phyloP scores from a whole-genome alignment of 2,329 filamentous ascomycete species.

The Monosporascus sp. region DNA sequence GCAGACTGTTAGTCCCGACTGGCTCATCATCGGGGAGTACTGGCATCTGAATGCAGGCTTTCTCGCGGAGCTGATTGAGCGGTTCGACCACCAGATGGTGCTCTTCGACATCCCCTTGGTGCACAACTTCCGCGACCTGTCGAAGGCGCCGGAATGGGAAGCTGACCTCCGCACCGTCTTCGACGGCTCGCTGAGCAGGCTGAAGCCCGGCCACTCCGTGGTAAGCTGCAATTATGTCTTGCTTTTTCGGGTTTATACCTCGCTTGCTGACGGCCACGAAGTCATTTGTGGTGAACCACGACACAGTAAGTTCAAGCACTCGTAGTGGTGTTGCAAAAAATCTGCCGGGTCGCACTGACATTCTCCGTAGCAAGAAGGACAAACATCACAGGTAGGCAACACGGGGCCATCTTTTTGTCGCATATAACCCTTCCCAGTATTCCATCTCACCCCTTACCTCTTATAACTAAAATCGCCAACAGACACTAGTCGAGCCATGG shows the following conservation, averaged over 20 bases:
- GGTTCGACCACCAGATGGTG: conserved; percentile 37
- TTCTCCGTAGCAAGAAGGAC: conserved; percentile 1
- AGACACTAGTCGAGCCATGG: conserved; percentile 55
- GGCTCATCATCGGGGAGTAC: conserved; percentile 64
- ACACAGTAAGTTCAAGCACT: conserved; percentile 33
- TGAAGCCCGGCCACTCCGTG: conserved; percentile 28
- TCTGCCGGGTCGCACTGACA: neutral
- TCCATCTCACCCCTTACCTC: neutral
- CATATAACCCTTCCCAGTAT: neutral
- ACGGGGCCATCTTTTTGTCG: neutral
- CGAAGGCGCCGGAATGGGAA: conserved; percentile 41
- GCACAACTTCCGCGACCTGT: conserved; percentile 58
- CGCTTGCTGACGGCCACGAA: neutral
- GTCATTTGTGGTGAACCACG: conserved; percentile 64
- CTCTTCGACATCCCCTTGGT: conserved; percentile 66
- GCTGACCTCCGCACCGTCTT: conserved; percentile 57
- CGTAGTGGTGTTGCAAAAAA: neutral
- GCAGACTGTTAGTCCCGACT: conserved; percentile 35
- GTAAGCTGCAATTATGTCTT: conserved; percentile 22
- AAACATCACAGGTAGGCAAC: neutral
- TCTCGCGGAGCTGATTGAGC: conserved; percentile 46
- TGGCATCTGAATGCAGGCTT: conserved; percentile 48
- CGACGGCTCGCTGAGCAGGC: conserved; percentile 49
- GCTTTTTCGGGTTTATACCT: no score
- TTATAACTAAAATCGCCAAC: conserved; percentile 31